These are phyloP conservation scores for Leccinum arenicola DNA, from an alignment of 768 basidiomycete genomes.

Conservation along the genomic window DNA sequence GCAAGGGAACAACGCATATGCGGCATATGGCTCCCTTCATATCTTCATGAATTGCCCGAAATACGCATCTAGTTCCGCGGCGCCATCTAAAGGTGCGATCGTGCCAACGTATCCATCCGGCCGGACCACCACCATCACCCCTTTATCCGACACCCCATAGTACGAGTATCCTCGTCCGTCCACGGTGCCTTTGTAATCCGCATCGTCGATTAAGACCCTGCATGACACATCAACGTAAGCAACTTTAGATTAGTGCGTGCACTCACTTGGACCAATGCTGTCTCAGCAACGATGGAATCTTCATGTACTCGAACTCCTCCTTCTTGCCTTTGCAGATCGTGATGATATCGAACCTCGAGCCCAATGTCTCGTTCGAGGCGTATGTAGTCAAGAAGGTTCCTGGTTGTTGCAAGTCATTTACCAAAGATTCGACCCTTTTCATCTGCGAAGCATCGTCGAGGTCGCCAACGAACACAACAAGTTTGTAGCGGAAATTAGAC, in stretches of 20 bases:
- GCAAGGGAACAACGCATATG: background rate
- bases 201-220: conserved; percentile 63
- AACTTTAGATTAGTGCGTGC: background rate
- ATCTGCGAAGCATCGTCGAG: conserved; percentile 18
- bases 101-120: conserved; percentile 57
- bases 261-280: conserved; percentile 44
- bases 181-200: conserved; percentile 38
- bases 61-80: conserved; percentile 41
- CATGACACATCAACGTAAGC: background rate
- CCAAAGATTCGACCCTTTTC: conserved; percentile 25
- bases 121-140: conserved; percentile 30
- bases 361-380: conserved; percentile 18
- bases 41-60: conserved; percentile 42
- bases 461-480: conserved; percentile 46
- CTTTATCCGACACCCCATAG: conserved; percentile 41
- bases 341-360: conserved; percentile 30
- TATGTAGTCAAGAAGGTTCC: conserved; percentile 29
- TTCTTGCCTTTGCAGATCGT: conserved; percentile 32
- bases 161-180: conserved; percentile 56
- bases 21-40: background rate
- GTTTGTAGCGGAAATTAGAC: conserved; percentile 47
- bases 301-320: conserved; percentile 29
- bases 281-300: conserved; percentile 33
- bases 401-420: conserved; percentile 24
- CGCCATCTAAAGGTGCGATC: conserved; percentile 46